Conservation (phyloP, 306 rosid species). For the Prunus persica region DNA sequence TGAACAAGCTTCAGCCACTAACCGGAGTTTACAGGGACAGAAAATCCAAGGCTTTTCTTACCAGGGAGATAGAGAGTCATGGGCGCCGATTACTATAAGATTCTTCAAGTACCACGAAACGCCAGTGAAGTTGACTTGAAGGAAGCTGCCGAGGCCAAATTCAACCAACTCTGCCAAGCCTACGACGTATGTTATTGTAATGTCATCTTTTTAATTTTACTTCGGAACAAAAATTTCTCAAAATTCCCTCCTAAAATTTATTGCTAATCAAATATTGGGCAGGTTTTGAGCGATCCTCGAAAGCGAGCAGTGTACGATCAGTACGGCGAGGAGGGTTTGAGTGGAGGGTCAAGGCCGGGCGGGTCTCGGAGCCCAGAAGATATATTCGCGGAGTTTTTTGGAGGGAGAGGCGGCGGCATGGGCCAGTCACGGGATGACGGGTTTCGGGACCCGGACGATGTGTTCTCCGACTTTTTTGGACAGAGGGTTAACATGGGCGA, state of each 20-base stretch:
- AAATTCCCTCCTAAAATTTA: background rate
- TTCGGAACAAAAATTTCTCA: background rate
- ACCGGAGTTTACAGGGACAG: background rate
- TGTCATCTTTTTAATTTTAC: too few species aligned
- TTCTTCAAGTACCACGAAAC: background rate
- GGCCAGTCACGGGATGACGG: slow-evolving; percentile 43
- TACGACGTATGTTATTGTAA: background rate
- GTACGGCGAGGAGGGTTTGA: slow-evolving; percentile 90
- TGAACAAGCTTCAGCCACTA: background rate
- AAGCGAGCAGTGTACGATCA: slow-evolving; percentile 85
- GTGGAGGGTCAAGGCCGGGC: slow-evolving; percentile 35
- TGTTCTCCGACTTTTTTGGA: slow-evolving; percentile 41
- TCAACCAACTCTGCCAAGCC: background rate
- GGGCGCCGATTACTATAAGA: background rate
- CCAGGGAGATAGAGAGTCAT: background rate
- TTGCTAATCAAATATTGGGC: background rate
- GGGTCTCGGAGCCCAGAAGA: slow-evolving; percentile 51
- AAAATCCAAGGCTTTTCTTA: background rate
- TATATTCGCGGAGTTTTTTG: slow-evolving; percentile 66
- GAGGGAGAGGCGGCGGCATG: slow-evolving; percentile 32
- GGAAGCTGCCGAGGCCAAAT: background rate
- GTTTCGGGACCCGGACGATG: slow-evolving; percentile 45
- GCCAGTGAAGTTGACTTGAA: background rate
- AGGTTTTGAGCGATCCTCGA: slow-evolving; percentile 89
- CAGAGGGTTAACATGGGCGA: background rate